Percentiles rank a stretch among this genome's conserved stretches.
phyloP scores from a whole-genome alignment of 495 filamentous ascomycete genomes.

The Niebla homalea region DNA sequence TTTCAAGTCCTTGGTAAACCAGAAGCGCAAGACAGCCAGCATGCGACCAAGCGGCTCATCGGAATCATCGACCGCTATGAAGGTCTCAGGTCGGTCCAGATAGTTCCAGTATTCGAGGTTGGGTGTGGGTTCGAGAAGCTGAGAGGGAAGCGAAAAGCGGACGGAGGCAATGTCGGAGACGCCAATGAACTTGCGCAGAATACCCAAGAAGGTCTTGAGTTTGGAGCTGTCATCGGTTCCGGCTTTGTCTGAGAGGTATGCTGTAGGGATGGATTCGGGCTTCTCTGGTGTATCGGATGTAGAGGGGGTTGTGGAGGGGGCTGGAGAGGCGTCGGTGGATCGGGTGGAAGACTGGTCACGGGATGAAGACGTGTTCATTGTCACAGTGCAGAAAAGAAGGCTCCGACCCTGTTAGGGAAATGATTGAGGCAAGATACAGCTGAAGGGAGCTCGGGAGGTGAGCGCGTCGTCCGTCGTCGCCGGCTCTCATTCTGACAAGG shows the following conservation, averaged over 20 bases:
- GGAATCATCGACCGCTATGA: constrained; percentile 88
- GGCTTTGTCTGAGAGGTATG: constrained; percentile 43
- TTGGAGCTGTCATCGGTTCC: constrained; percentile 60
- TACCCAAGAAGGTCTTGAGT: constrained; percentile 68
- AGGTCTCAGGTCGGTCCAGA: constrained; percentile 87
- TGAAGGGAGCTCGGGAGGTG: no score
- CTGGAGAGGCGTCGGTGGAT: constrained; percentile 11
- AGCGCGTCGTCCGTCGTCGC: no score
- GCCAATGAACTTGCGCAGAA: constrained; percentile 83
- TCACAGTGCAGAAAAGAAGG: neutral
- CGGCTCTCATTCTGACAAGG: no score
- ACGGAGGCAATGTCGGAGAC: constrained; percentile 91
- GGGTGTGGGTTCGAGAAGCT: constrained; percentile 87
- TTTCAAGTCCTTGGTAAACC: constrained; percentile 98
- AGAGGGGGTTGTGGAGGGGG: constrained; percentile 20
- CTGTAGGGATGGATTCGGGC: constrained; percentile 18
- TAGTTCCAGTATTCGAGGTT: constrained; percentile 99
- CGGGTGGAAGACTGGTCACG: constrained; percentile 4
- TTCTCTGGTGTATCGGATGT: constrained; percentile 17
- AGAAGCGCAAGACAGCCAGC: constrained; percentile 85
- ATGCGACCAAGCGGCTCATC: constrained; percentile 84
- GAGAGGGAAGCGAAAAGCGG: constrained; percentile 88
- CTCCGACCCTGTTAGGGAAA: no score
- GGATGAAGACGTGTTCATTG: constrained; percentile 16
- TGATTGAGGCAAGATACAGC: no score